Conservation (phyloP, 2,329 filamentous ascomycete species). For the Colletotrichum ledebouriae region DNA sequence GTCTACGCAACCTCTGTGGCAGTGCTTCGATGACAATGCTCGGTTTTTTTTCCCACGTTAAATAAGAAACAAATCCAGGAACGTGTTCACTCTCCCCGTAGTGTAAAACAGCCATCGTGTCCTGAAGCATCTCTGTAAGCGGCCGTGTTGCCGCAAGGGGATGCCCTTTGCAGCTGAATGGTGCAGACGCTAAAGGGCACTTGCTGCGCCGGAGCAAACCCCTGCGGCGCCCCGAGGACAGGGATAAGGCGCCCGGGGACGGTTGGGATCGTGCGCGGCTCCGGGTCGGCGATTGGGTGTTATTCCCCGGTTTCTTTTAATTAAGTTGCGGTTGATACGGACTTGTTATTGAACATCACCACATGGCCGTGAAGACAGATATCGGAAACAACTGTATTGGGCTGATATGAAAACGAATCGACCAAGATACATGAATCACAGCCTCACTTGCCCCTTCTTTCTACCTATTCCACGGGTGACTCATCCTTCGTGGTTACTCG, state of each 20-base stretch:
- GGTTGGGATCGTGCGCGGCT: background rate
- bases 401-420: background rate
- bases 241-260: conserved; percentile 14
- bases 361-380: background rate
- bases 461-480: background rate
- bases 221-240: conserved; percentile 8
- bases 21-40: conserved; percentile 31
- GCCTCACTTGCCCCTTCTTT: background rate
- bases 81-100: conserved; percentile 17
- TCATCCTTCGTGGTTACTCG: background rate
- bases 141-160: background rate
- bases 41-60: background rate
- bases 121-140: background rate
- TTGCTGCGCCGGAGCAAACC: background rate
- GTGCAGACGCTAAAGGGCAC: background rate
- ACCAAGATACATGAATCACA: too few species aligned
- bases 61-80: conserved; percentile 9
- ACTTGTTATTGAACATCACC: background rate
- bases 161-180: background rate
- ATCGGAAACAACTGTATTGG: conserved; percentile 20
- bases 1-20: conserved; percentile 29
- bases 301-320: background rate
- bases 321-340: too few species aligned
- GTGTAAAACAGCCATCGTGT: background rate
- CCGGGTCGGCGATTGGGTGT: conserved; percentile 12